Base-by-base conservation (phyloP, 331 rosid species). In the Rhamnella rubrinervis region DNA sequence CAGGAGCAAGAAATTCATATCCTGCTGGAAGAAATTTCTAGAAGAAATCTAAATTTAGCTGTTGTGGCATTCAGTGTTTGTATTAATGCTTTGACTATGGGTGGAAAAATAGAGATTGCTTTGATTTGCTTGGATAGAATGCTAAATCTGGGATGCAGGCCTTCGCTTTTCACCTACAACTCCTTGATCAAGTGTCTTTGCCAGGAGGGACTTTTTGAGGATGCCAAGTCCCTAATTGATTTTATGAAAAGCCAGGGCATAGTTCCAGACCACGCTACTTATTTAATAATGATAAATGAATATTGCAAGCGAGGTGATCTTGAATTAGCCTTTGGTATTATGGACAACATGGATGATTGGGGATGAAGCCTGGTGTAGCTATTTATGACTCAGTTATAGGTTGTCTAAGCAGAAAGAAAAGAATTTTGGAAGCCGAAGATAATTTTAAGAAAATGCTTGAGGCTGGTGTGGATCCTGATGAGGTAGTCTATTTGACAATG, bases 391-490 rank as follows among this genome's bases (percentile, higher is more conserved):
- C 84, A 21, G 61, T 83, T 10, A 75, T 83, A 6, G 47, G 79
- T 40, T 76, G 79, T 83, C 69, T 78, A 57, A 41, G 68, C 55
- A 78, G 61, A 64, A 28, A 72, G 51, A 73, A 64, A 40, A 68
- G 68, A 60, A 65, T 79, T 72, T 49, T 52, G 67, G 79, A 79
- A 58, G 87, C 84, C 25, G 80, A 83, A 68, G 39, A 56, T 63
- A 49, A 68, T 65, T 83, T 83, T 49, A 75, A 65, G 68, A 83
- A 62, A 68, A 83, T 83, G 87, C 77, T 78, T 13, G 60, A 71
- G 68, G 66, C 64, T 55, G 84, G 82, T 72, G 80, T 83, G 61
- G 82, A 72, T 72, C 84, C 84, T 23, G 84, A 79, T 15, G 76
- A 68, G 61, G 50, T 35, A 55, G 63, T 79, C 19, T 83, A 68